Evolutionary conservation across 805 yeast species (phyloP), one percentile per base, ranked within the genome.

Genomic region (Teunomyces barrocoloradensis): DNA sequence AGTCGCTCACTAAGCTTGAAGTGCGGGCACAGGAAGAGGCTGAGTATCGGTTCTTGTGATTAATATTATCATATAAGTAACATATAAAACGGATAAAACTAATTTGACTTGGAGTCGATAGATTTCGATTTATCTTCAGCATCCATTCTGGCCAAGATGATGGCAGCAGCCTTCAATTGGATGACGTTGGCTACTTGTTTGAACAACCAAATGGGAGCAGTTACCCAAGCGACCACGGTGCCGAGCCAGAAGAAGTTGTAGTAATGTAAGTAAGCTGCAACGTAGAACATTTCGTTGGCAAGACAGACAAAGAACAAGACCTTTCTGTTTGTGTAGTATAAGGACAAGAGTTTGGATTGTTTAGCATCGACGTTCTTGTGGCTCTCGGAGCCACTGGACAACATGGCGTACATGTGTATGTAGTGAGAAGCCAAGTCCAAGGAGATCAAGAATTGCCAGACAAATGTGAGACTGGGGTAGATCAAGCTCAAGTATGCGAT

Each of bases 321-420:
- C 13, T 65, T 80, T 60, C 89, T 81, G 73, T 89, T 87, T 49
- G 89, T 87, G 71, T 94, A 94, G 75, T 94, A 94, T 53, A 92
- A 76, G 56, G 84, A 81, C 63, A 94, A 76, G 48, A 94, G 74
- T 74, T 82, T 78, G 52, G 87, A 84, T 28, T 83, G 77, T 55
- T 84, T 82, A 58, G 82, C 77, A 47, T 81, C 85, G 46, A 95
- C 86, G 52, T 80, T 79, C 74, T 94, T 94, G 71, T 94, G 99
- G 37, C 91, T 82, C 7, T 79, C 64, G 3, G 87, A 82, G 15
- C 98, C 98, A 33, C 82, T 73, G 45, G 84, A 78, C 57, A 91
- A 73, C 71, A 89, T 87, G 36, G 98, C 96, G 66, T 91, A 91
- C 99, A 94, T 94, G 72, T 94, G 99, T 87, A 94, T 88, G 71